phyloP scores from a whole-genome alignment of 352 stramenopile species.

The Globisporangium spiculum region DNA sequence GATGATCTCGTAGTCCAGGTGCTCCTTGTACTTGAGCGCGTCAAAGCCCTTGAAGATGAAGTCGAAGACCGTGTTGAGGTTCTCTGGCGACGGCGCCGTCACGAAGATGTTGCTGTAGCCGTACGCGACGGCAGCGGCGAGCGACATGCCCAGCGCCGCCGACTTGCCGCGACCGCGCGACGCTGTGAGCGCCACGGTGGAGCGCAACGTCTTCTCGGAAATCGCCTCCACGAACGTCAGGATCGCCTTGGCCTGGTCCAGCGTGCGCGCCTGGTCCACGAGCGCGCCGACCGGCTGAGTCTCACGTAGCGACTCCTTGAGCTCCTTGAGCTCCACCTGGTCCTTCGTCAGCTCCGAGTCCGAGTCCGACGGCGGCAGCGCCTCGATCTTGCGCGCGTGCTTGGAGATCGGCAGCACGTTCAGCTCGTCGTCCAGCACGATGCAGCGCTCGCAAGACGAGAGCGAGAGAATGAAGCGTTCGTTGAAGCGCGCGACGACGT shows the following conservation, averaged over 20 bases:
- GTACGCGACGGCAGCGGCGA: slow-evolving; percentile 82
- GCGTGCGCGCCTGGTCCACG: slow-evolving; percentile 93
- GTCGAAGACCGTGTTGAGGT: slow-evolving; percentile 98
- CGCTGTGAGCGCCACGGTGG: slow-evolving; percentile 95
- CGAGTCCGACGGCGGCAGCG: slow-evolving; percentile 58
- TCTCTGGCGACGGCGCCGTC: slow-evolving; percentile 97
- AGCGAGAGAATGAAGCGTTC: slow-evolving; percentile 99
- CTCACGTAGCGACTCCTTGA: slow-evolving; percentile 95
- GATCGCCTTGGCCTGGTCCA: slow-evolving; percentile 95
- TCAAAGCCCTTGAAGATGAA: slow-evolving; percentile 97
- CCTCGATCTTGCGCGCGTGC: slow-evolving; percentile 88
- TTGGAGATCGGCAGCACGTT: slow-evolving; percentile 98
- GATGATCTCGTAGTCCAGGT: slow-evolving; percentile 97
- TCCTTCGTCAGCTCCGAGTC: slow-evolving; percentile 68
- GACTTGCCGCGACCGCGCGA: slow-evolving; percentile 93
- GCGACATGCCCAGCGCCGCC: slow-evolving; percentile 94
- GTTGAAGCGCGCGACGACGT: slow-evolving; percentile 98
- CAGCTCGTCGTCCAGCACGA: slow-evolving; percentile 99
- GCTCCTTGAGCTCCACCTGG: slow-evolving; percentile 88
- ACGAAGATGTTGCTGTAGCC: slow-evolving; percentile 97
- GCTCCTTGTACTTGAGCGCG: slow-evolving; percentile 93
- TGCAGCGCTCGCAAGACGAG: slow-evolving; percentile 91
- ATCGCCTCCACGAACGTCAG: slow-evolving; percentile 98
- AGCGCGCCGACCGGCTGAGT: slow-evolving; percentile 95
- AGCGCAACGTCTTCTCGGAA: slow-evolving; percentile 94